These are phyloP conservation scores for Diutina sp. DNA, from an alignment of 1,139 yeast genomes.

Conservation along the genomic window DNA sequence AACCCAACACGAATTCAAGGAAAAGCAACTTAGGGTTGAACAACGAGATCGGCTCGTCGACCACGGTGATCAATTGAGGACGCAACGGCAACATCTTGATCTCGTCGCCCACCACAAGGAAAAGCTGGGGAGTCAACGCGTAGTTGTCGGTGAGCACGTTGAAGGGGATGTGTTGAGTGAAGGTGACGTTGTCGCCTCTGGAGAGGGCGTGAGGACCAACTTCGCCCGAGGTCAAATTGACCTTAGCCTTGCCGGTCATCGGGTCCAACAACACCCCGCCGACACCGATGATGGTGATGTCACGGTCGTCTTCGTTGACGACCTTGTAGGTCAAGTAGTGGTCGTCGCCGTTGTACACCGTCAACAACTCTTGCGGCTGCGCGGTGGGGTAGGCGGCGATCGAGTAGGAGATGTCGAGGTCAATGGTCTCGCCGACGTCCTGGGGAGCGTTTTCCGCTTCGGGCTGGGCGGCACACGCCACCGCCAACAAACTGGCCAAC, in stretches of 20 bases:
- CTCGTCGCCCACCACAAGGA: slow-evolving; percentile 37
- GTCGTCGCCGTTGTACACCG: not conserved
- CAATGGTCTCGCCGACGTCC: not conserved
- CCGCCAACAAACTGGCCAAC: not conserved
- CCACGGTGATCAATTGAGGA: slow-evolving; percentile 43
- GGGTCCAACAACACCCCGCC: slow-evolving; percentile 62
- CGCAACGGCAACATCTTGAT: slow-evolving; percentile 46
- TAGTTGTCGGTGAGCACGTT: slow-evolving; percentile 48
- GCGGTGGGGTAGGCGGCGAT: not conserved
- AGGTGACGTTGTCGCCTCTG: slow-evolving; percentile 34
- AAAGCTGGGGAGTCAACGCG: slow-evolving; percentile 47
- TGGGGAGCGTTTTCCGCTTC: not conserved
- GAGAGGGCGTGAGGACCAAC: slow-evolving; percentile 49
- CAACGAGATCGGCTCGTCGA: slow-evolving; percentile 56
- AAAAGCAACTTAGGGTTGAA: slow-evolving; percentile 64
- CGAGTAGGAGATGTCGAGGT: not conserved
- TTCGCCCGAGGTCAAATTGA: slow-evolving; percentile 53
- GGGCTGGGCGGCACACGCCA: not conserved
- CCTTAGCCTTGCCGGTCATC: slow-evolving; percentile 32
- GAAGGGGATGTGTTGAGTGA: slow-evolving; percentile 43
- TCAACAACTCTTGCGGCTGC: not conserved
- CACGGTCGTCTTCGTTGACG: slow-evolving; percentile 1
- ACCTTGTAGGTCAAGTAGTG: not conserved
- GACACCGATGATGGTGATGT: slow-evolving; percentile 47
- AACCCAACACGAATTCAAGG: slow-evolving; percentile 41